phyloP scores from a whole-genome alignment of 768 basidiomycete genomes.

The Tylopilus vinaceipallidus region DNA sequence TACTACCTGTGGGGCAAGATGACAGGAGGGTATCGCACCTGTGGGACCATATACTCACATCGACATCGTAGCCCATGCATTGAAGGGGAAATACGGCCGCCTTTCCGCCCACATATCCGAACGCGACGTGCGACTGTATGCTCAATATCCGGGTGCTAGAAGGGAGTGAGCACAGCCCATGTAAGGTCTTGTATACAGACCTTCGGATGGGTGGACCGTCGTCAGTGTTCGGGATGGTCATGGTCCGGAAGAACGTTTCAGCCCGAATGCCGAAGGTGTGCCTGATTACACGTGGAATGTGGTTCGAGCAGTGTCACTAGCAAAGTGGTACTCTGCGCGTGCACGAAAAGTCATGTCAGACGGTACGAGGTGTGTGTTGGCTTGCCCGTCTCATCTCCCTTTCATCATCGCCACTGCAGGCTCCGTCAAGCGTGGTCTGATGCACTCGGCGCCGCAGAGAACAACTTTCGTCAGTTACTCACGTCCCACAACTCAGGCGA shows the following conservation, averaged over 20 bases:
- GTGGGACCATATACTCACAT: constrained; percentile 50
- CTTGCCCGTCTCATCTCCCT: background rate
- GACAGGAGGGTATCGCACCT: constrained; percentile 1
- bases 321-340: too few species aligned
- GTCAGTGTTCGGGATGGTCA: background rate
- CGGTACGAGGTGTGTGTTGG: constrained; percentile 51
- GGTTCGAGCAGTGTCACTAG: background rate
- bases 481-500: constrained; percentile 65
- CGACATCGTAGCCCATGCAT: constrained; percentile 92
- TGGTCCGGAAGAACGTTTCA: too few species aligned
- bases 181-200: constrained; percentile 2
- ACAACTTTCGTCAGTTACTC: constrained; percentile 75
- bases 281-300: constrained; percentile 11
- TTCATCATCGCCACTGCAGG: constrained; percentile 37
- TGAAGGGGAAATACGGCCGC: constrained; percentile 76
- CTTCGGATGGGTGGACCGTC: background rate
- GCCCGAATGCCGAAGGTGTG: background rate
- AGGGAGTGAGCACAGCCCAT: constrained; percentile 8
- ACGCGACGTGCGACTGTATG: constrained; percentile 91
- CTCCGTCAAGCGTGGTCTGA: constrained; percentile 81
- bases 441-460: constrained; percentile 71
- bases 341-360: constrained; percentile 44
- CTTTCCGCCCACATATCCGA: constrained; percentile 90
- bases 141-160: constrained; percentile 66
- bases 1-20: constrained; percentile 51